Evolutionary conservation across 2,329 filamentous ascomycete species (phyloP).

Genomic region (Didymella exigua): DNA sequence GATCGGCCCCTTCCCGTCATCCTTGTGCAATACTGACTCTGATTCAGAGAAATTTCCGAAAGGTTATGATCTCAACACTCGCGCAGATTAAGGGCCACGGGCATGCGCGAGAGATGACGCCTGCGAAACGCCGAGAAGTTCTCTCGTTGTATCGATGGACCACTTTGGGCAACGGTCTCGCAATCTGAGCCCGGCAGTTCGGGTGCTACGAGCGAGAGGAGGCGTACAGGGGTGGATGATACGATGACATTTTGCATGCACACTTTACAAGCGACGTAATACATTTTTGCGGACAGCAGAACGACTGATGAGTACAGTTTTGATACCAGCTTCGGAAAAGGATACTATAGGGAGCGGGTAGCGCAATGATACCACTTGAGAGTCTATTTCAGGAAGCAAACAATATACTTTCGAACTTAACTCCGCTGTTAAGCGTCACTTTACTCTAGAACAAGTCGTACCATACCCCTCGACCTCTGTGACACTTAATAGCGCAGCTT

Average conservation of each 20-base stretch:
- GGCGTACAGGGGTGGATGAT: constrained; percentile 4
- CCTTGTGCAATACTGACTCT: constrained; percentile 26
- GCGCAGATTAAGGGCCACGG: constrained; percentile 47
- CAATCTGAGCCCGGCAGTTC: constrained; percentile 29
- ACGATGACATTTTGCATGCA: constrained; percentile 6
- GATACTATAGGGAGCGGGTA: not conserved
- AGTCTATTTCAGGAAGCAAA: constrained; percentile 5
- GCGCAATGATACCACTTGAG: constrained; percentile 12
- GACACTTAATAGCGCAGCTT: not conserved
- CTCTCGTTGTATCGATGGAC: constrained; percentile 63
- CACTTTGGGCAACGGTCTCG: constrained; percentile 49
- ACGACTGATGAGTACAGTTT: constrained; percentile 3
- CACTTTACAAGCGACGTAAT: constrained; percentile 2
- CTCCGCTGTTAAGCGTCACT: not conserved
- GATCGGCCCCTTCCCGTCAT: not conserved
- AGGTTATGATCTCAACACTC: constrained; percentile 55
- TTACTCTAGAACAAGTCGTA: constrained; percentile 3
- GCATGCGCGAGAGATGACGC: constrained; percentile 45
- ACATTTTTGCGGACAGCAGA: not conserved
- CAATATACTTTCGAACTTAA: not conserved
- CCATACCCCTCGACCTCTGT: not conserved
- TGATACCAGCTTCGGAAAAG: constrained; percentile 6
- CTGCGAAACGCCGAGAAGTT: constrained; percentile 53
- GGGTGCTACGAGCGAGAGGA: not conserved
- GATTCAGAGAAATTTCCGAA: constrained; percentile 58